phyloP scores from a whole-genome alignment of 2,329 filamentous ascomycete genomes.

The Xylaria sp. region DNA sequence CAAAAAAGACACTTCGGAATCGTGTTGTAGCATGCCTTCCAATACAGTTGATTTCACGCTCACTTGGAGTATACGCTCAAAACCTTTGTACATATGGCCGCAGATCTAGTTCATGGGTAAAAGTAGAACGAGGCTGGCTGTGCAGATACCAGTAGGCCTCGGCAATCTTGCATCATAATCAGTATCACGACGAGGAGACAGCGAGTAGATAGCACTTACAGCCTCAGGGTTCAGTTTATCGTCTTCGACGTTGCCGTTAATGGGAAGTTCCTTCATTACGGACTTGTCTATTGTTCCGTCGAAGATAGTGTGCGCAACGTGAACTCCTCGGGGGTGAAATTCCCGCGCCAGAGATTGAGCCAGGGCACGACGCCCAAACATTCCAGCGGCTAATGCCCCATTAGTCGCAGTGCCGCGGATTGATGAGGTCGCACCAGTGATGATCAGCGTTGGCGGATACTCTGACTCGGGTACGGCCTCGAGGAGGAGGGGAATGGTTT shows the following conservation, averaged over 20 bases:
- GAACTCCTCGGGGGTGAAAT: constrained; percentile 78
- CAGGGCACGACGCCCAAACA: constrained; percentile 75
- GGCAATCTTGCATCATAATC: constrained; percentile 66
- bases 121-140: constrained; percentile 74
- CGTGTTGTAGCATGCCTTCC: not conserved
- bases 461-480: constrained; percentile 60
- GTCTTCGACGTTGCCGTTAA: constrained; percentile 52
- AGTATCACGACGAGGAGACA: constrained; percentile 37
- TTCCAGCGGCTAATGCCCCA: constrained; percentile 72
- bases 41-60: not conserved
- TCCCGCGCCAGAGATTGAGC: constrained; percentile 76
- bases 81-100: constrained; percentile 78
- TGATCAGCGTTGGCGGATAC: constrained; percentile 75
- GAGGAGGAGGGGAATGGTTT: constrained; percentile 72
- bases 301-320: constrained; percentile 77
- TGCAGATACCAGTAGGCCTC: constrained; percentile 80
- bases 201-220: constrained; percentile 57
- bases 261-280: constrained; percentile 63
- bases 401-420: constrained; percentile 72
- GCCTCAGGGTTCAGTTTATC: constrained; percentile 73
- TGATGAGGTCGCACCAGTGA: constrained; percentile 79
- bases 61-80: constrained; percentile 15
- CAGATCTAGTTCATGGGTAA: constrained; percentile 77
- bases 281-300: constrained; percentile 80
- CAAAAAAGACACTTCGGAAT: not conserved